Conservation (phyloP, 768 basidiomycete genomes). For the Serendipita indica region DNA sequence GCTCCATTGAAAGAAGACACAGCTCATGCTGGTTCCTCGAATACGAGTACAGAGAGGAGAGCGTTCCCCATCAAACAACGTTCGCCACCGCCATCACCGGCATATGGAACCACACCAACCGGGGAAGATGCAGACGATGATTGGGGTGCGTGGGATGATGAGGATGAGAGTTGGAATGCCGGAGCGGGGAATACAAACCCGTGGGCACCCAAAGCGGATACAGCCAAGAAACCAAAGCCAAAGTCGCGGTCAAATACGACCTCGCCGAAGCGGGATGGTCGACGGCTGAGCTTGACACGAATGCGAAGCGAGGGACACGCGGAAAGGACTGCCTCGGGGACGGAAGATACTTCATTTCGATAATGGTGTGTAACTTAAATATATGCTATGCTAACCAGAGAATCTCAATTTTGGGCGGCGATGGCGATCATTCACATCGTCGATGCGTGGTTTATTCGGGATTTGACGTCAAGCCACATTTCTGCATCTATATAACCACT, state of each 20-base stretch:
- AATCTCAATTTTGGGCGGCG: no score
- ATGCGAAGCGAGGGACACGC: background rate
- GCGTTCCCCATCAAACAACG: slow-evolving; percentile 9
- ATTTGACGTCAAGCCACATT: no score
- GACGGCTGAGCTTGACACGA: background rate
- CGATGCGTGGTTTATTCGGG: no score
- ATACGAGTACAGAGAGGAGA: background rate
- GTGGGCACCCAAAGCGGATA: background rate
- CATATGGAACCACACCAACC: background rate
- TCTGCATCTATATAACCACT: no score
- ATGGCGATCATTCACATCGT: no score
- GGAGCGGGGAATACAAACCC: background rate
- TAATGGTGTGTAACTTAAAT: no score
- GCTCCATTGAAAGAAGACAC: background rate
- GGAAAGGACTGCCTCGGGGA: background rate
- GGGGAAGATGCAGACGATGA: background rate
- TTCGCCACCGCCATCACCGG: slow-evolving; percentile 15
- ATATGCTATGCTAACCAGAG: no score
- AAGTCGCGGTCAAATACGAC: background rate
- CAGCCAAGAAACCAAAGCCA: background rate
- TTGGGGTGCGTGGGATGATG: slow-evolving; percentile 4
- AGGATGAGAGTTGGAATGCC: slow-evolving; percentile 1
- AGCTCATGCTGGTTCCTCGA: background rate
- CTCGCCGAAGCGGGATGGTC: background rate
- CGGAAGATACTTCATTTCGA: no score